Base-by-base conservation (phyloP, 306 rosid species). In the Medicago lupulina region DNA sequence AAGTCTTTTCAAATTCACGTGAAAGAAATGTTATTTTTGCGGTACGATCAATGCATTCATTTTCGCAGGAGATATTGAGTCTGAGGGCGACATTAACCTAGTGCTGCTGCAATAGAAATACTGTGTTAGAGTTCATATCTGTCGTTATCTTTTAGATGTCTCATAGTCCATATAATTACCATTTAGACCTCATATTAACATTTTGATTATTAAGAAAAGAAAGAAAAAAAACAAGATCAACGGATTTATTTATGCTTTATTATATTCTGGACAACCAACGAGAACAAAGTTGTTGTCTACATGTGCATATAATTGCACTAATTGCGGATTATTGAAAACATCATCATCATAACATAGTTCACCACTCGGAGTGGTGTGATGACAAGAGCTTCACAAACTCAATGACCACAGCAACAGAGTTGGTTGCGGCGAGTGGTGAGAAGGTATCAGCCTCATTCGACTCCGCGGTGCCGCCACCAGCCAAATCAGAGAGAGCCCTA, bases 361-460 rank as follows among this genome's bases (percentile, higher is more conserved):
- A 31, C 46, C 21, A 7, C 46, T 62, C 54, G 4, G 65, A 44
- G 63, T 70, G 47, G 9, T 0, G 36, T 8, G 85, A 57, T n/a
- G 86, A 71, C 68, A 83, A 77, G 6, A 71, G 85, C 43, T 82
- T 85, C 8, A 89, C 51, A 63, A 89, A 85, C 76, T 82, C 87
- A 51, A 89, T 2, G 17, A 88, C 84, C 9, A 81, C 86, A 0
- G 50, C 60, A 19, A 85, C 85, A 0, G 91, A 86, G 63, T 88
- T 88, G 10, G 66, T 55, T 64, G 89, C 80, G n/a, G 91, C 91
- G 0, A 90, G 87, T 1, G 79, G 1, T 0, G 62, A n/a, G 79
- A 88, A 90, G 3, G 74, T 85, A 51, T 80, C 87, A 0, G 89
- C 89, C 81, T 90, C 91, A 0, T 90, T 86, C 0, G 92, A 79